Percentiles rank a stretch among this genome's conserved stretches.
These are phyloP conservation scores for Thozetella sp. DNA, from an alignment of 495 filamentous ascomycete species.

Conservation along the genomic window DNA sequence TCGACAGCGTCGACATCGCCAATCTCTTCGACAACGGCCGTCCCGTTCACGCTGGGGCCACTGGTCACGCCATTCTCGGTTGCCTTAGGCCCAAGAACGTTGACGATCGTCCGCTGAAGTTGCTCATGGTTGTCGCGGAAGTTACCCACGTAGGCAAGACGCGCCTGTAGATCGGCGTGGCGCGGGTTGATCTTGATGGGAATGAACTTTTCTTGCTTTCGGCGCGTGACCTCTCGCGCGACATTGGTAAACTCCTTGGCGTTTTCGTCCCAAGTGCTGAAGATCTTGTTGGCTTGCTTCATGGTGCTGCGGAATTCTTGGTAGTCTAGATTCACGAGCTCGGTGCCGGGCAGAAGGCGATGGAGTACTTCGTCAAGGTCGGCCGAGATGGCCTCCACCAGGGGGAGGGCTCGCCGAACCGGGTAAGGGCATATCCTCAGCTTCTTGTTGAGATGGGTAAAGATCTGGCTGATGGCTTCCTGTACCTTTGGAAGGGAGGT, in stretches of 20 bases:
- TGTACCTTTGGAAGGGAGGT: constrained; percentile 88
- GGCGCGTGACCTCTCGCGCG: constrained; percentile 87
- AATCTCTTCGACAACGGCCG: constrained; percentile 84
- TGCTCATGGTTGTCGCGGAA: constrained; percentile 98
- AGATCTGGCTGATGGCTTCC: constrained; percentile 84
- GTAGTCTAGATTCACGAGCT: constrained; percentile 90
- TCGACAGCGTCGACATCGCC: constrained; percentile 98
- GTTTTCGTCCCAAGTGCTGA: constrained; percentile 90
- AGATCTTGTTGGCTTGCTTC: constrained; percentile 81
- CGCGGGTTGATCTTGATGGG: constrained; percentile 91
- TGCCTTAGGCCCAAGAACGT: constrained; percentile 81
- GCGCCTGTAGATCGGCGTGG: constrained; percentile 83
- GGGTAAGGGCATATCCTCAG: constrained; percentile 93
- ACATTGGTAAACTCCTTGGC: constrained; percentile 97
- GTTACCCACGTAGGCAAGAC: constrained; percentile 87
- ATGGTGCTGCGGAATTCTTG: constrained; percentile 85
- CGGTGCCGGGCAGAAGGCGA: constrained; percentile 78
- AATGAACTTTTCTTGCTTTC: constrained; percentile 94
- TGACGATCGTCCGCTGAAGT: constrained; percentile 91
- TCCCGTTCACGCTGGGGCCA: constrained; percentile 55
- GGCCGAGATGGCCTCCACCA: constrained; percentile 97
- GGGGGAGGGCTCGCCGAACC: constrained; percentile 83
- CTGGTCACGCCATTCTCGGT: constrained; percentile 50
- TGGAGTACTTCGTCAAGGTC: constrained; percentile 89
- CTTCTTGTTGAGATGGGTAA: constrained; percentile 95